Evolutionary conservation across 1,284 basidiomycete species (phyloP), one percentile per base, ranked within the genome.

Genomic region (Sanghuangporus weigelae): DNA sequence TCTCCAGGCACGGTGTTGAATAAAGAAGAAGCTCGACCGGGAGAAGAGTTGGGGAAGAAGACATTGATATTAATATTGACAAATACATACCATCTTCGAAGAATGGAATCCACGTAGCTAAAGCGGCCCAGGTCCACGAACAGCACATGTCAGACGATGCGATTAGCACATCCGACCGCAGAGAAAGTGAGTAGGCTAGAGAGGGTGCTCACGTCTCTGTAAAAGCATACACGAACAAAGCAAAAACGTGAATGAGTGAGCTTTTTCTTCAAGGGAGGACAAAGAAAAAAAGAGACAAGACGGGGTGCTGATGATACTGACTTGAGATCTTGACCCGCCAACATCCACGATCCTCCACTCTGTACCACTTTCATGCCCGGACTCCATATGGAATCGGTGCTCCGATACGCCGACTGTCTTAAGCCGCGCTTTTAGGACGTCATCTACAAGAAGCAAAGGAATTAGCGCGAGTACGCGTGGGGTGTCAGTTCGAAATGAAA

Each of bases 301-400:
- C 2, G 21, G 38, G 35, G 23, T 59, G 35, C 16, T 21, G 16
- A 48, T 53, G 55, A n/a, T 8, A 63, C 66, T 39, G 36, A 68
- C 68, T 62, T 69, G 68, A 36, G 67, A 66, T 31, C 68, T 60
- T 23, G 67, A 68, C 36, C 70, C 70, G 26, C 70, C 70, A 16
- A 71, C 70, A 49, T 71, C 70, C 46, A 67, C 65, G 23, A 71
- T 70, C 26, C 68, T 57, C 67, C 69, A 69, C 46, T 71, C 69
- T 16, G 68, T 60, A 39, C 67, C 69, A 11, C 59, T 63, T 21
- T 70, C 70, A 19, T 64, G 57, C n/a, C 68, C 67, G 16, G 64
- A 59, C 59, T 70, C 69, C 68, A 70, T 67, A 36, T 68, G 64
- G 57, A 71, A 71, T 10, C 62, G 55, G 57, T 71, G 67, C 53